Evolutionary conservation across 2,329 filamentous ascomycete species (phyloP).

Genomic region (Zarea fungicola): DNA sequence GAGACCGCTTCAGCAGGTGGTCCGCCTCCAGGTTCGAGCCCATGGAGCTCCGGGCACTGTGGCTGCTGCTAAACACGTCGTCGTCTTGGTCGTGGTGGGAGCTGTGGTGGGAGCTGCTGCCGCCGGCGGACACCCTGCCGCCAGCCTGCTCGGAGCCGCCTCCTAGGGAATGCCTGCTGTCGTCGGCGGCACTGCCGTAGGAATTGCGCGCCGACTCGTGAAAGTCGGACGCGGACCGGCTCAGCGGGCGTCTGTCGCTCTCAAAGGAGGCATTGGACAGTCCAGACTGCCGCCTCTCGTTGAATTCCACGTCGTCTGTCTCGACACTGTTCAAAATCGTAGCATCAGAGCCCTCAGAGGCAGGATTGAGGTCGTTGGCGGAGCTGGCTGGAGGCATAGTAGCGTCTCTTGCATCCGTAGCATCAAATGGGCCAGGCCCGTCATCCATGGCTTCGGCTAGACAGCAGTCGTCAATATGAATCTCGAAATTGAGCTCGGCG

Average conservation of each 20-base stretch:
- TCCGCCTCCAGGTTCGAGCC: conserved; percentile 42
- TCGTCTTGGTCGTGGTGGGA: conserved; percentile 49
- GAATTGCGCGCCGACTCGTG: conserved; percentile 4
- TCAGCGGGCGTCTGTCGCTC: conserved; percentile 6
- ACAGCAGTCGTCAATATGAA: conserved; percentile 44
- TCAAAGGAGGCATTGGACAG: conserved; percentile 5
- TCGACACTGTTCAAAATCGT: background rate
- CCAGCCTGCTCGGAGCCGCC: conserved; percentile 1
- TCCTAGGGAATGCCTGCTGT: background rate
- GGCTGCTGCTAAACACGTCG: conserved; percentile 56
- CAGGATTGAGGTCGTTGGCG: conserved; percentile 13
- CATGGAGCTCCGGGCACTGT: conserved; percentile 52
- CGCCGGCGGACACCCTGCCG: background rate
- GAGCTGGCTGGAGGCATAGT: background rate
- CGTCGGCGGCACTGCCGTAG: conserved; percentile 2
- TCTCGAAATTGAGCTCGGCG: conserved; percentile 40
- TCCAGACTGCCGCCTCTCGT: background rate
- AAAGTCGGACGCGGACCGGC: background rate
- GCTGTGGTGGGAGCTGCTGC: conserved; percentile 46
- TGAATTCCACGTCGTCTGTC: background rate
- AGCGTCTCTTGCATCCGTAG: conserved; percentile 12
- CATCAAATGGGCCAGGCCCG: conserved; percentile 16
- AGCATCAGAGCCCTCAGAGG: conserved; percentile 15
- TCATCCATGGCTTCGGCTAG: conserved; percentile 37
- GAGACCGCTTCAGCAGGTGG: conserved; percentile 17